phyloP scores from a whole-genome alignment of 192 early-diverging fungal species.

The Backusella morwellensis region DNA sequence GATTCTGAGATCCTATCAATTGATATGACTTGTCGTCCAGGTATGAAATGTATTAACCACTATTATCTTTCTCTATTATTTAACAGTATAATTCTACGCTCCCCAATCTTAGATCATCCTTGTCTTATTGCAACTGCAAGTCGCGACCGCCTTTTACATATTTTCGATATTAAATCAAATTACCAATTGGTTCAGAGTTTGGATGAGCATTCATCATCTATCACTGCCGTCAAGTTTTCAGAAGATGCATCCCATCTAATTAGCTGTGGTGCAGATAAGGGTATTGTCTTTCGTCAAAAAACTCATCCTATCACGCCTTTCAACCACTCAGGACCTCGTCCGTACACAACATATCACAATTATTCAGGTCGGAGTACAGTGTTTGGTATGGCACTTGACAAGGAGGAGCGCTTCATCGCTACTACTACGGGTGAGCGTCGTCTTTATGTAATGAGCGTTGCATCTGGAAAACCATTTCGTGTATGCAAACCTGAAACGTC shows the following conservation, averaged over 20 bases:
- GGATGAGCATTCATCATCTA: conserved; percentile 84
- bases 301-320: conserved; percentile 32
- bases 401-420: conserved; percentile 50
- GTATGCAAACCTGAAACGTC: conserved; percentile 57
- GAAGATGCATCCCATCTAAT: conserved; percentile 62
- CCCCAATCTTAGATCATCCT: conserved; percentile 28
- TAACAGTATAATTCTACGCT: background rate
- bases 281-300: conserved; percentile 66
- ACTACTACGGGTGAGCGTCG: conserved; percentile 69
- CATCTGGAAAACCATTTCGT: conserved; percentile 67
- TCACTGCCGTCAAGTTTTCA: conserved; percentile 70
- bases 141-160: conserved; percentile 73
- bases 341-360: conserved; percentile 63
- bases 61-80: background rate
- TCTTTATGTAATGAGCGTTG: conserved; percentile 57
- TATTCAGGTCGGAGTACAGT: conserved; percentile 64
- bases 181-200: conserved; percentile 75
- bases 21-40: conserved; percentile 54
- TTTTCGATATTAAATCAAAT: conserved; percentile 62
- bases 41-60: background rate
- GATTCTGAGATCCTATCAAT: conserved; percentile 76
- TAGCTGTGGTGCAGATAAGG: conserved; percentile 82
- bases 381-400: conserved; percentile 70
- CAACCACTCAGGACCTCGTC: background rate
- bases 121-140: conserved; percentile 69